Evolutionary conservation across 1,284 basidiomycete genomes (phyloP), one percentile per base, ranked within the genome.

Genomic region (Meripilus lineatus): DNA sequence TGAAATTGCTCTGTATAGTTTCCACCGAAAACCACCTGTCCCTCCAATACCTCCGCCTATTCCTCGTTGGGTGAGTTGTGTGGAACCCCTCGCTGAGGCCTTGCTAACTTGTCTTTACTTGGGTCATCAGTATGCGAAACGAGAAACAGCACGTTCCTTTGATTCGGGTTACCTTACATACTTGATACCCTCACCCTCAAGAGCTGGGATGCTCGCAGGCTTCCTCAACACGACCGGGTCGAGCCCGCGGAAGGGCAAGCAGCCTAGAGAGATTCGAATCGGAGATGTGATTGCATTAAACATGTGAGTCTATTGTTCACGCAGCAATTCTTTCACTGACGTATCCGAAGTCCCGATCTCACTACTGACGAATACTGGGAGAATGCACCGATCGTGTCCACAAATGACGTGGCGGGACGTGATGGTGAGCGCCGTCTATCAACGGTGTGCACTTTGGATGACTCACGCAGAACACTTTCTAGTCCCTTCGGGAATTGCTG

Each of bases 241-340:
- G 21, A 22, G 54, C 67, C 5, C 59, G 60, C 46, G 52, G 55
- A 18, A 60, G 54, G 35, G 55, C 10, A 30, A 55, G 20, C 67
- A 63, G 36, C 36, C 46, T 3, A 75, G 64, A 50, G 72, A 77
- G 38, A 58, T 67, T 5, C 42, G 59, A 0, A 67, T 79, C 25
- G 84, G 84, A n/a, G 62, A 58, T 14, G 62, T 79, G 14, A 58
- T 57, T 32, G 67, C 77, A 15, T 51, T 87, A 23, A 74, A 71
- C 49, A 42, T 83, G 84, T 85, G 50, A 52, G 77, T 57, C 15
- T 38, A 17, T 7, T 23, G 10, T 43, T 7, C 30, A 6, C 8
- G 17, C 21, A 4, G 23, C 35, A n/a, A 20, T 14, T 14, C 20
- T 10, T 8, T 37, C 18, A 20, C 4, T 23, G 14, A 15, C 28